A percentile compares a stretch with the other conserved stretches of the same genome.
These are phyloP conservation scores for Parachaetomium inaequale DNA, from an alignment of 495 filamentous ascomycete genomes.

Conservation along the genomic window DNA sequence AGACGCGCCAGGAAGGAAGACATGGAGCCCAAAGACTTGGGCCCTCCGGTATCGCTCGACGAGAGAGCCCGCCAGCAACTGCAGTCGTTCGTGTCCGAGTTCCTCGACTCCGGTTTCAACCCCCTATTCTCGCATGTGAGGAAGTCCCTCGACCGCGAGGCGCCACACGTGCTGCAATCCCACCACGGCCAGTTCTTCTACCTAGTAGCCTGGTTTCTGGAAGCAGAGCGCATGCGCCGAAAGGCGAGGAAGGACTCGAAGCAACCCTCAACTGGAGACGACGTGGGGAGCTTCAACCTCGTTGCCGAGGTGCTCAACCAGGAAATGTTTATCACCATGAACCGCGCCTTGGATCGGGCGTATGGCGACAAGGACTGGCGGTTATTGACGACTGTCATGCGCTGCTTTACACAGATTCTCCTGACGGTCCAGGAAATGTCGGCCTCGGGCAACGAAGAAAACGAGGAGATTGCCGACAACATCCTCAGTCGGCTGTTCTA, in stretches of 20 bases:
- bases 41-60: slow-evolving; percentile 64
- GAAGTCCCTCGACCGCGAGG: slow-evolving; percentile 86
- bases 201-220: slow-evolving; percentile 88
- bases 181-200: slow-evolving; percentile 88
- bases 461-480: slow-evolving; percentile 97
- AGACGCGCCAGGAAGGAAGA: slow-evolving; percentile 60
- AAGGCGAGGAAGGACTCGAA: slow-evolving; percentile 48
- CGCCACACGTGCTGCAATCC: slow-evolving; percentile 68
- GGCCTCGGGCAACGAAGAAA: slow-evolving; percentile 77
- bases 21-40: slow-evolving; percentile 69
- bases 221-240: slow-evolving; percentile 77
- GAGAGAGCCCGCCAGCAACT: slow-evolving; percentile 66
- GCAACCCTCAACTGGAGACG: slow-evolving; percentile 44
- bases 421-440: slow-evolving; percentile 94
- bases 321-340: slow-evolving; percentile 84
- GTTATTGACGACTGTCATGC: slow-evolving; percentile 81
- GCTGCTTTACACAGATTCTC: slow-evolving; percentile 83
- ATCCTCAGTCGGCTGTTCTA: slow-evolving; percentile 96
- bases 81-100: slow-evolving; percentile 82
- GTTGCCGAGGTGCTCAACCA: slow-evolving; percentile 88
- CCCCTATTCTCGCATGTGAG: slow-evolving; percentile 83
- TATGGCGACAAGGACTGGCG: slow-evolving; percentile 82
- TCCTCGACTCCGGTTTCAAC: slow-evolving; percentile 94
- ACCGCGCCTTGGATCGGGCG: slow-evolving; percentile 72
- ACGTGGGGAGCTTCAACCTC: slow-evolving; percentile 75